These are phyloP conservation scores for Rhinocladiella mackenziei DNA, from an alignment of 2,329 filamentous ascomycete species.

Conservation along the genomic window DNA sequence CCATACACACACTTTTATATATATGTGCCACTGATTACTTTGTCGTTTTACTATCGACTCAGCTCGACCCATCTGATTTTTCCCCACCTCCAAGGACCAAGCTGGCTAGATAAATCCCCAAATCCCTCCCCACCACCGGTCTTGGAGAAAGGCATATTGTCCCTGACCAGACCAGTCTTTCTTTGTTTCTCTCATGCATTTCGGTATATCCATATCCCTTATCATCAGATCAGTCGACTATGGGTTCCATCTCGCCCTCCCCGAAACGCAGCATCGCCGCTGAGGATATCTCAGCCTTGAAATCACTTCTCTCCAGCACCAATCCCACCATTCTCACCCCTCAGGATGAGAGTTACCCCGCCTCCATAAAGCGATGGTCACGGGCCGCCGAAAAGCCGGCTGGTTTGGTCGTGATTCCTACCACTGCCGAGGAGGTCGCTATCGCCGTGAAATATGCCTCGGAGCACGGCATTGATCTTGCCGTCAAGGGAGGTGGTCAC, in stretches of 20 bases:
- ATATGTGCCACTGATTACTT: no score
- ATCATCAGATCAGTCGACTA: no score
- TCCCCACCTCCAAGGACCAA: no score
- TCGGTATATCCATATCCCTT: no score
- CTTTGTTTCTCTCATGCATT: no score
- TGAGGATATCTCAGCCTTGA: constrained; percentile 22
- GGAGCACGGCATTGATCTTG: constrained; percentile 47
- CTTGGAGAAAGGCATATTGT: no score
- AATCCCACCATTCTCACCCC: constrained; percentile 34
- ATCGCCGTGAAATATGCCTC: constrained; percentile 45
- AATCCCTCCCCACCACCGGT: no score
- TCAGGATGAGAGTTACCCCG: constrained; percentile 35
- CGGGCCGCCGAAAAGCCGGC: constrained; percentile 38
- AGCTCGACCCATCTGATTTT: no score
- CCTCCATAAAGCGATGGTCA: constrained; percentile 40
- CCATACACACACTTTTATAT: no score
- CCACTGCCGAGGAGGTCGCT: constrained; percentile 40
- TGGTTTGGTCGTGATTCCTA: constrained; percentile 46
- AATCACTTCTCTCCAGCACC: constrained; percentile 15
- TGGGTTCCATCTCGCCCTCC: constrained; percentile 20
- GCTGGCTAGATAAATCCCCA: no score
- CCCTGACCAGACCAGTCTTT: no score
- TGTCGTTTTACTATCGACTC: no score
- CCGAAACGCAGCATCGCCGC: constrained; percentile 16
- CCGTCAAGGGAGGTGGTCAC: constrained; percentile 55